phyloP scores from a whole-genome alignment of 192 early-diverging fungal genomes.

The Borealophlyctis nickersoniae region DNA sequence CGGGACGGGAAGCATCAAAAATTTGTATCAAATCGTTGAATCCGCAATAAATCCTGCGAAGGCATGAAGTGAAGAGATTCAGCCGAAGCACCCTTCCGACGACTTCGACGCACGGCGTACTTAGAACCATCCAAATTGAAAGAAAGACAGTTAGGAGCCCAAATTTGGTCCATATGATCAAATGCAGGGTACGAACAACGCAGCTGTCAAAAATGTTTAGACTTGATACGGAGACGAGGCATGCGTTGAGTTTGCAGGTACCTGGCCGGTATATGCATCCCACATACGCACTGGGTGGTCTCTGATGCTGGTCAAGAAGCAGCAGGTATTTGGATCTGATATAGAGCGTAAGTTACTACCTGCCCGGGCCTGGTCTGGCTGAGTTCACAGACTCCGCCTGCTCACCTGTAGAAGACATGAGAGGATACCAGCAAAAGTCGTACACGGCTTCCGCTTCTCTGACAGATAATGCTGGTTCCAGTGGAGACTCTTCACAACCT shows the following conservation, averaged over 20 bases:
- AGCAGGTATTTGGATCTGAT: conserved; percentile 35
- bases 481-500: too few species aligned
- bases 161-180: conserved; percentile 61
- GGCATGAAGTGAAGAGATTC: neutral
- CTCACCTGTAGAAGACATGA: conserved; percentile 41
- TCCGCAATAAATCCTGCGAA: conserved; percentile 72
- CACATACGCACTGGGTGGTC: conserved; percentile 79
- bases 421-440: conserved; percentile 65
- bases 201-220: conserved; percentile 28
- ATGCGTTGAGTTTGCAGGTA: too few species aligned
- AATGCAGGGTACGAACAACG: conserved; percentile 66
- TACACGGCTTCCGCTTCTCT: conserved; percentile 54
- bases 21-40: conserved; percentile 64
- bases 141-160: conserved; percentile 61
- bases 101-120: conserved; percentile 28
- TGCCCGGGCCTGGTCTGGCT: too few species aligned
- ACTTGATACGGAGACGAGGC: too few species aligned
- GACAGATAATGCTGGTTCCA: conserved; percentile 33
- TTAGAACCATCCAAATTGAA: conserved; percentile 68
- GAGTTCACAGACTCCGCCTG: neutral
- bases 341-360: too few species aligned
- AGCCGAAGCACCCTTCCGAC: neutral
- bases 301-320: conserved; percentile 54
- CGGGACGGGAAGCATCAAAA: conserved; percentile 69
- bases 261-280: conserved; percentile 62